Evolutionary conservation across 768 basidiomycete species (phyloP), one percentile per base, ranked within the genome.

Genomic region (Auricularia heimuer): DNA sequence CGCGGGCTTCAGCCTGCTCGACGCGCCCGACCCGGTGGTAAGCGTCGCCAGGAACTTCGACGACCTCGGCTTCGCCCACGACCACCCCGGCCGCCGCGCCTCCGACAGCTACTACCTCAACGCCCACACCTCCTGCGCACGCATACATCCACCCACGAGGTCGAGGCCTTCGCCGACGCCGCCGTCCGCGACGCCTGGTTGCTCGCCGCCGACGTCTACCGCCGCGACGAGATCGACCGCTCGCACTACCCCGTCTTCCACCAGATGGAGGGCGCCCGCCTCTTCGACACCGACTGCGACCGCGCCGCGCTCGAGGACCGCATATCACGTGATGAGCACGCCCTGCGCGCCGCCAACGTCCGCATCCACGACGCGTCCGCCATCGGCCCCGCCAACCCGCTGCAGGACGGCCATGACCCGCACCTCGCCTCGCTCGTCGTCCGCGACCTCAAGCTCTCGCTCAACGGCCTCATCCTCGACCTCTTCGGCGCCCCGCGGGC

Each of bases 191-290:
- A 88, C 68, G 82, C 82, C 63, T 99, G 95, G 92, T 80, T 99
- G 37, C 80, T 98, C 29, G 90, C 94, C 8, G 94, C 97, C 36
- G 97, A 99, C 78, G 97, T 99, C 63, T 99, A 98, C 76, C 79
- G 97, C 62, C 85, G 97, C 70, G 97, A 99, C 82, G 97, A 98
- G 77, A 98, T 99, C 67, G 97, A 99, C 77, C 83, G 85, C 12
- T 91, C 90, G 8, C 97, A 99, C 73, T 97, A 98, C 74, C 97
- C 97, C 4, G 92, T 97, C 44, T 99, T 99, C 73, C 97, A 99
- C 76, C 97, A 99, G 77, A 92, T 97, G 77, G 97, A 99, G 73
- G 97, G 96, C 36, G 93, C 94, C 12, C 79, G 86, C 37, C 86
- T 98, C 64, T 92, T 94, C 73, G 68, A 73, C 34, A 67, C 70